Evolutionary conservation across 306 rosid genomes (phyloP), one percentile per base, ranked within the genome.

Genomic region (Hippophae gyantsensis): DNA sequence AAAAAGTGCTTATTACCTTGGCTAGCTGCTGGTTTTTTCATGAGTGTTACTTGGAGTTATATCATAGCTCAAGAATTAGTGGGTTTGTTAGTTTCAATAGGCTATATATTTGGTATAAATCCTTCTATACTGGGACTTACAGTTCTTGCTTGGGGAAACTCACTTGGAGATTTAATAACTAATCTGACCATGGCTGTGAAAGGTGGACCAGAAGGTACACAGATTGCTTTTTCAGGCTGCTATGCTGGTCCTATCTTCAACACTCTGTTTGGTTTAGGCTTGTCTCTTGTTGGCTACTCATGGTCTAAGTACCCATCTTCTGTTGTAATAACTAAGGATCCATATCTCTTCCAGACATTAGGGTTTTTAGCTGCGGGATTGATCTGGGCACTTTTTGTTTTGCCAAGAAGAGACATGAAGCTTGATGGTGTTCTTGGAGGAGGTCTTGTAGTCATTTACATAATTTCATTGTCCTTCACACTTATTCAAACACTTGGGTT

Each of bases 131-230:
- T 90, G 11, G 97, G 96, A 43, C 74, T 87, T 2, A 87, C 97
- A 13, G 76, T 87, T n/a, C 92, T 90, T 8, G 97, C 97, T 0
- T 90, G 97, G 97, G 97, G 97, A 0, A 90, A 90, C 70, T 90
- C 97, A n/a, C 70, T 90, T 5, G 85, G 94, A 14, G 95, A 89
- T 54, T 72, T 89, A 64, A 78, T 89, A 18, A 76, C 97, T 14
- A 86, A 89, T 69, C 58, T 75, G 41, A 80, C 95, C 2, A 72
- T 89, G 89, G 87, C 97, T 2, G 1, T 83, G 57, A 75, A 80
- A 23, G 94, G 96, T 40, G 97, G 97, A 55, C 23, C 78, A 48
- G 78, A 77, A 60, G 97, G 97, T 13, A 81, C 74, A 18, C 95
- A 89, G 14, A 83, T 86, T n/a, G 97, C 97, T 2, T 53, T 89